These are phyloP conservation scores for Leccinum pseudoinsigne DNA, from an alignment of 1,284 basidiomycete genomes.

Conservation along the genomic window DNA sequence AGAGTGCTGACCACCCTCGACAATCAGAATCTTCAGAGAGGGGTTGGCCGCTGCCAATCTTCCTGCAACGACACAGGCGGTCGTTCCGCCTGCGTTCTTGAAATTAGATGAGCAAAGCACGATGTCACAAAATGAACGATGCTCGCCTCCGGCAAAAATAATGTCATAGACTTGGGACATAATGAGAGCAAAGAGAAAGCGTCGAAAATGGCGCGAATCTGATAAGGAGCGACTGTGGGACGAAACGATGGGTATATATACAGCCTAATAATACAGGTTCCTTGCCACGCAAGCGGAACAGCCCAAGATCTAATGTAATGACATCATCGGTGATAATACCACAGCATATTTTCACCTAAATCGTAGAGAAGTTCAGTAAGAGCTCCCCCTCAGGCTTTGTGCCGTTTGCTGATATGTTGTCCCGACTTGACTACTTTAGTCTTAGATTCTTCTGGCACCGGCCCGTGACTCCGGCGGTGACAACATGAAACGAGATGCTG, in stretches of 20 bases:
- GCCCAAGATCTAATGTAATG: too few species aligned
- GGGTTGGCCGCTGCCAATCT: background rate
- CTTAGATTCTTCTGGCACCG: background rate
- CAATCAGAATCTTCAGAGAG: background rate
- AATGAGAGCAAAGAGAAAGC: background rate
- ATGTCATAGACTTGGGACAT: background rate
- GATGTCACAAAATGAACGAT: background rate
- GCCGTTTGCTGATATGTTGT: too few species aligned
- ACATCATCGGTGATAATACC: background rate
- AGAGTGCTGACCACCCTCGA: background rate
- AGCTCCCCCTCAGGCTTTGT: too few species aligned
- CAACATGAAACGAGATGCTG: background rate
- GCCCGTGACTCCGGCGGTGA: background rate
- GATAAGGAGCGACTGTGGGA: background rate
- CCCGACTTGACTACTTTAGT: too few species aligned
- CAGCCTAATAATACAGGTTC: background rate
- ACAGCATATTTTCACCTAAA: too few species aligned
- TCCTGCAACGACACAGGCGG: background rate
- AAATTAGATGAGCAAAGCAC: background rate
- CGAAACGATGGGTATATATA: background rate
- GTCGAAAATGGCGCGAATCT: background rate
- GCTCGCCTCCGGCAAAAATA: background rate
- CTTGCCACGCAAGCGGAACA: background rate
- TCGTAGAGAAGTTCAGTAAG: too few species aligned
- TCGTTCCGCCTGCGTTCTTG: background rate